Conservation (phyloP, 495 filamentous ascomycete genomes). For the Lentithecium fluviatile region DNA sequence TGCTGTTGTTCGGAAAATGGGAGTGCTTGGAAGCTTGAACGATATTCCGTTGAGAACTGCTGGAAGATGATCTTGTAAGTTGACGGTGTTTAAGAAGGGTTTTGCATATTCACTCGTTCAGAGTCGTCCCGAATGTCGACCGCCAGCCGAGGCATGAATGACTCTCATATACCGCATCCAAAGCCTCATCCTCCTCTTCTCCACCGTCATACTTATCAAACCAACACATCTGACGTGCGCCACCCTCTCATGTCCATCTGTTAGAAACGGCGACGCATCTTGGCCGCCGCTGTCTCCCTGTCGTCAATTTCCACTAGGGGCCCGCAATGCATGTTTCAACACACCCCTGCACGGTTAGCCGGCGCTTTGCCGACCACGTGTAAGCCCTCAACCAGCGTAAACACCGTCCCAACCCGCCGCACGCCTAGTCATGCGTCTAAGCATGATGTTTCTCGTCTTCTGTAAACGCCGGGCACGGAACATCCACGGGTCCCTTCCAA, state of each 20-base stretch:
- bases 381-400: not conserved
- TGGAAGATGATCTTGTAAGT: too few species aligned
- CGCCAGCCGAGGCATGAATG: too few species aligned
- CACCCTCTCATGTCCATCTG: slow-evolving; percentile 1
- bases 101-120: too few species aligned
- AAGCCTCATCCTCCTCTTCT: too few species aligned
- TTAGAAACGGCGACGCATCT: slow-evolving; percentile 10
- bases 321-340: slow-evolving; percentile 1
- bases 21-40: too few species aligned
- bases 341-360: not conserved
- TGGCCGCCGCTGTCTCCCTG: not conserved
- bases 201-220: not conserved
- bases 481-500: not conserved
- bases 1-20: too few species aligned
- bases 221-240: not conserved
- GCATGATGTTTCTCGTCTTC: not conserved
- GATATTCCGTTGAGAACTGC: too few species aligned
- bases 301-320: slow-evolving; percentile 5
- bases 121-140: too few species aligned
- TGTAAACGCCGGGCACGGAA: not conserved
- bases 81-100: too few species aligned
- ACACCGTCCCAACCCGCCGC: not conserved
- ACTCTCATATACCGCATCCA: too few species aligned
- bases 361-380: not conserved
- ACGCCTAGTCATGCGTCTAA: not conserved